Percentiles rank a stretch among this genome's conserved stretches.
These are phyloP conservation scores for Solanum aculeatissimum DNA, from an alignment of 305 asterid genomes.

Conservation along the genomic window DNA sequence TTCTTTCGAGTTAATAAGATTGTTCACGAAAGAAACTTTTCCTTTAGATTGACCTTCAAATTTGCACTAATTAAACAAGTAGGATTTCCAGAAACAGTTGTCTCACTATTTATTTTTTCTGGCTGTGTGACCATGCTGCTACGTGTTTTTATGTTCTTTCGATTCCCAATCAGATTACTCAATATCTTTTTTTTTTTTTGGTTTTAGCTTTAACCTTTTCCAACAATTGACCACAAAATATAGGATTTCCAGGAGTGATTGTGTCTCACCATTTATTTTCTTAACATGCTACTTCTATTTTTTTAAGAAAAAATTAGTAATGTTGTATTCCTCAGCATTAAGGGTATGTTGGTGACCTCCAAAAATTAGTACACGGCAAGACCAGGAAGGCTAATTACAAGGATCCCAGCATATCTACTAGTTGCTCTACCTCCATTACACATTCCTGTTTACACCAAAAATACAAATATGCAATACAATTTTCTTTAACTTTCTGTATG, in stretches of 20 bases:
- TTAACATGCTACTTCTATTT: not conserved
- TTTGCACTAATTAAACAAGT: not conserved
- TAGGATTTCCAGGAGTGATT: not conserved
- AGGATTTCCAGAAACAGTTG: not conserved
- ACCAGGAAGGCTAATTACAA: too few species aligned
- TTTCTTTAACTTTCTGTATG: too few species aligned
- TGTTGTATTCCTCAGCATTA: too few species aligned
- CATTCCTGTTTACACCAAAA: too few species aligned
- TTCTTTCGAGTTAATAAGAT: not conserved
- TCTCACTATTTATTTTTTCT: not conserved
- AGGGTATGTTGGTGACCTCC: too few species aligned
- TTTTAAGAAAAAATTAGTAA: too few species aligned
- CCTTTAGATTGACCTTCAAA: not conserved
- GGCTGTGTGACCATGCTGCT: not conserved
- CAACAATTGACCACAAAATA: not conserved
- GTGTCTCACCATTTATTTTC: not conserved
- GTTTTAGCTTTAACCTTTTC: not conserved
- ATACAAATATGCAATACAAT: too few species aligned
- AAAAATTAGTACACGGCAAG: too few species aligned
- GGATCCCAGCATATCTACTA: too few species aligned
- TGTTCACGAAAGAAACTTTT: not conserved
- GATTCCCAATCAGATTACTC: not conserved
- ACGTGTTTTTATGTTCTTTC: not conserved
- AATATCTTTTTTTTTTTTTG: not conserved
- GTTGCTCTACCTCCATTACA: too few species aligned